Evolutionary conservation across 208 protist genomes (phyloP).

Genomic region (Leishmania arabica): DNA sequence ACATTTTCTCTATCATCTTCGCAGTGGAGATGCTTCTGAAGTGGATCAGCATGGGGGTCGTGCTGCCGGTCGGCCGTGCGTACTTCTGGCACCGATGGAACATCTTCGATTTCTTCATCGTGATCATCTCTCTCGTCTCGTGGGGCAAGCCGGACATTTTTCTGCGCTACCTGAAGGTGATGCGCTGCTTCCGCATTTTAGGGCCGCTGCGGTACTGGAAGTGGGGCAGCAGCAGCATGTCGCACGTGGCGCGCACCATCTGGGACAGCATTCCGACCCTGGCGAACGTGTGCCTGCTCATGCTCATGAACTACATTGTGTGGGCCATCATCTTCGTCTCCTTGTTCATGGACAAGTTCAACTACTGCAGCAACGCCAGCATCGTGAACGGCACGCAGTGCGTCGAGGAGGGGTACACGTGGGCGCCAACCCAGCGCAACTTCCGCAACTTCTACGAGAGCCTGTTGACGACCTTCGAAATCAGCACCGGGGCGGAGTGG

Average conservation of each 20-base stretch:
- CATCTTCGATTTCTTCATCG: slow-evolving; percentile 89
- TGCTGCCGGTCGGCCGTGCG: slow-evolving; percentile 67
- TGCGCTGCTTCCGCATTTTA: slow-evolving; percentile 89
- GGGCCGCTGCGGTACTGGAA: slow-evolving; percentile 61
- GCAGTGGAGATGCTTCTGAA: slow-evolving; percentile 88
- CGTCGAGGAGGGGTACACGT: slow-evolving; percentile 36
- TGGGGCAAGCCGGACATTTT: slow-evolving; percentile 44
- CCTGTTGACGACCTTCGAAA: slow-evolving; percentile 89
- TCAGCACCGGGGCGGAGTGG: slow-evolving; percentile 91
- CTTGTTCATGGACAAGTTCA: slow-evolving; percentile 89
- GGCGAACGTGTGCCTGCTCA: slow-evolving; percentile 84
- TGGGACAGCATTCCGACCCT: slow-evolving; percentile 82
- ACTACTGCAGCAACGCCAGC: slow-evolving; percentile 59
- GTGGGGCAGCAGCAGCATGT: slow-evolving; percentile 59
- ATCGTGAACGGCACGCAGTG: slow-evolving; percentile 54
- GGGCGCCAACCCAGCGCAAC: slow-evolving; percentile 63
- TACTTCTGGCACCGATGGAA: slow-evolving; percentile 93
- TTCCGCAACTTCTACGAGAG: slow-evolving; percentile 92
- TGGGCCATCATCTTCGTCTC: slow-evolving; percentile 93
- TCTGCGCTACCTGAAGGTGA: slow-evolving; percentile 77
- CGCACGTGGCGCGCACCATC: slow-evolving; percentile 65
- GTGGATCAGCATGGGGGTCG: slow-evolving; percentile 85
- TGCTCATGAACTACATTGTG: slow-evolving; percentile 91
- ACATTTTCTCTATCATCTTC: slow-evolving; percentile 88
- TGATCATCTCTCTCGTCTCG: slow-evolving; percentile 80